phyloP scores from a whole-genome alignment of 768 basidiomycete genomes.

The Boletus reticuloceps region DNA sequence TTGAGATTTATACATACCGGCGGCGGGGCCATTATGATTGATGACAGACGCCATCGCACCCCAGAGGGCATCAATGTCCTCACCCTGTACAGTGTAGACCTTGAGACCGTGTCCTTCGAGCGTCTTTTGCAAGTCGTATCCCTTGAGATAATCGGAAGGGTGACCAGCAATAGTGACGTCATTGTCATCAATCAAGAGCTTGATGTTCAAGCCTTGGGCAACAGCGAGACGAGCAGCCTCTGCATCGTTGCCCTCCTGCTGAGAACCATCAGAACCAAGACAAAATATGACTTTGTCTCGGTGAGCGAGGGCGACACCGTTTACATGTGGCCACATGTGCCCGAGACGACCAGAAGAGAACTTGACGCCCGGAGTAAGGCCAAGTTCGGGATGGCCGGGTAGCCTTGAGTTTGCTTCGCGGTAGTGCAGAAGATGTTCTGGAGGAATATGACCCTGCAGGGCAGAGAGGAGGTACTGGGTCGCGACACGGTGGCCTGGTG shows the following conservation, averaged over 20 bases:
- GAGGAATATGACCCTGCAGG: slow-evolving; percentile 66
- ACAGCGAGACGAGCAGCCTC: slow-evolving; percentile 88
- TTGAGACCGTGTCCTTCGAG: slow-evolving; percentile 81
- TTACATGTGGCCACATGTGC: slow-evolving; percentile 88
- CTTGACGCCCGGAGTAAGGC: slow-evolving; percentile 88
- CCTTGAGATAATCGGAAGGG: slow-evolving; percentile 81
- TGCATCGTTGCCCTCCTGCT: slow-evolving; percentile 90
- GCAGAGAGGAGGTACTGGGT: slow-evolving; percentile 85
- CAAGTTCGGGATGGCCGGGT: slow-evolving; percentile 87
- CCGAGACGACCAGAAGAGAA: slow-evolving; percentile 93
- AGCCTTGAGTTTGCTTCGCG: slow-evolving; percentile 84
- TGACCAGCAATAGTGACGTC: slow-evolving; percentile 93
- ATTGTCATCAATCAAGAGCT: slow-evolving; percentile 86
- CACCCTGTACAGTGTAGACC: slow-evolving; percentile 70
- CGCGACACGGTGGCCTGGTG: slow-evolving; percentile 80
- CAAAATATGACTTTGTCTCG: slow-evolving; percentile 75
- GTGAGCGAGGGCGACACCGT: slow-evolving; percentile 81
- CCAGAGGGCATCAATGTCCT: slow-evolving; percentile 81
- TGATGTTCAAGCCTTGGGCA: slow-evolving; percentile 79
- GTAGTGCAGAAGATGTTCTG: slow-evolving; percentile 80
- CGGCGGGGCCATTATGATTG: slow-evolving; percentile 70
- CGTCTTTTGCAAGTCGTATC: slow-evolving; percentile 69
- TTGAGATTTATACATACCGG: slow-evolving; percentile 42
- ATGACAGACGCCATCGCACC: slow-evolving; percentile 55
- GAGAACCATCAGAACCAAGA: slow-evolving; percentile 86